phyloP scores from a whole-genome alignment of 768 basidiomycete species.

The Kockovaella imperatae region DNA sequence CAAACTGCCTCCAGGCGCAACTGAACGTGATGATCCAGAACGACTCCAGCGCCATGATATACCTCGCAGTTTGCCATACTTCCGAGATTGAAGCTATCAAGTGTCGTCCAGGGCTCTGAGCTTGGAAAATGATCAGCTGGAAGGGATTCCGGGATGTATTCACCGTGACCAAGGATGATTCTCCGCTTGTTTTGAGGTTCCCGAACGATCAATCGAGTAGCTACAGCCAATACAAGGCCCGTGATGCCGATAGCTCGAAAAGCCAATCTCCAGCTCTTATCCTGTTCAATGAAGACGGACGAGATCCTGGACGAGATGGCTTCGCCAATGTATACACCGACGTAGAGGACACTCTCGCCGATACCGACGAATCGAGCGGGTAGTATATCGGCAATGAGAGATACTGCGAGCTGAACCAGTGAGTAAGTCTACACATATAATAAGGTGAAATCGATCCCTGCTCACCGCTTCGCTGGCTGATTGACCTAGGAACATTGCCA shows the following conservation, averaged over 20 bases:
- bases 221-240: not conserved
- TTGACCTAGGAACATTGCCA: conserved; percentile 7
- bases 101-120: too few species aligned
- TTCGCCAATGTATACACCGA: conserved; percentile 7
- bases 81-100: too few species aligned
- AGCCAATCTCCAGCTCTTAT: conserved; percentile 2
- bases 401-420: conserved; percentile 5
- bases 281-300: not conserved
- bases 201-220: not conserved
- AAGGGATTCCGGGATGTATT: too few species aligned
- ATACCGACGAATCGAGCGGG: not conserved
- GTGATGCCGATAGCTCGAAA: conserved; percentile 6
- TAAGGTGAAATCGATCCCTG: not conserved
- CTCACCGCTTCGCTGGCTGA: conserved; percentile 5
- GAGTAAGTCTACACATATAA: too few species aligned
- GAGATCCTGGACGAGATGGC: conserved; percentile 5
- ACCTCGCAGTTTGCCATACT: too few species aligned
- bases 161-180: not conserved
- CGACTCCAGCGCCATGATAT: conserved; percentile 5
- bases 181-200: conserved; percentile 3
- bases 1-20: conserved; percentile 1
- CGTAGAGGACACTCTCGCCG: conserved; percentile 1
- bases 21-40: conserved; percentile 4
- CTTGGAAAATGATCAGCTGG: too few species aligned
- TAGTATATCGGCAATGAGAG: conserved; percentile 5